These are phyloP conservation scores for Chlorella sp. DNA, from an alignment of 139 green algal genomes.

Conservation along the genomic window DNA sequence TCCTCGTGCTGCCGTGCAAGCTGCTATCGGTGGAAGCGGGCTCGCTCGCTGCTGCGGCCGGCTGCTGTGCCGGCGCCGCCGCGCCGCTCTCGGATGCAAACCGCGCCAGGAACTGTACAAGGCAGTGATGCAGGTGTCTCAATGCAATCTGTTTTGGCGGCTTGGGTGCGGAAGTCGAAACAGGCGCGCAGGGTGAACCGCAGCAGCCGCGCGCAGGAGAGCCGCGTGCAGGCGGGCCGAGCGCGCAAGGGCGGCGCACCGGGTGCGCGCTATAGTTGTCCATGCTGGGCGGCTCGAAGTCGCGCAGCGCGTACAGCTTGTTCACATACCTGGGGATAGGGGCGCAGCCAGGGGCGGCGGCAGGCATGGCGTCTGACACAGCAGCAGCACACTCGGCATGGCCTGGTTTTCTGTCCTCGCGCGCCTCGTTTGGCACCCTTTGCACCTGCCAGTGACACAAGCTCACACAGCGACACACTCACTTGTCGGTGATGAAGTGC, in stretches of 20 bases:
- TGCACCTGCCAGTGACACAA: not conserved
- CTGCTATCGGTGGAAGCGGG: not conserved
- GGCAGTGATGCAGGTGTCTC: not conserved
- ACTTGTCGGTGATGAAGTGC: slow-evolving; percentile 87
- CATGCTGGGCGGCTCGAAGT: slow-evolving; percentile 67
- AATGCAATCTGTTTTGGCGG: too few relatives aligned
- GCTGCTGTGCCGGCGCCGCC: not conserved
- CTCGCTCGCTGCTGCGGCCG: not conserved
- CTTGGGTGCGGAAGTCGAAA: too few relatives aligned
- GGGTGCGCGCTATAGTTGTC: slow-evolving; percentile 80
- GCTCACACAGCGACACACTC: not conserved
- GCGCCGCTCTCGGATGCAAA: not conserved
- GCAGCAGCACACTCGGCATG: not conserved
- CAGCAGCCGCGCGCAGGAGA: too few relatives aligned
- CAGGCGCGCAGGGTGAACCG: too few relatives aligned
- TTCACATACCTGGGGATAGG: slow-evolving; percentile 33
- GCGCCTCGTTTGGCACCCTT: too few relatives aligned
- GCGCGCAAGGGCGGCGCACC: slow-evolving; percentile 27
- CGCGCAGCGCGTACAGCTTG: slow-evolving; percentile 40
- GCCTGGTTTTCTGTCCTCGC: too few relatives aligned
- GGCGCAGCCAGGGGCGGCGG: not conserved
- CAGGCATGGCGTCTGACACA: not conserved
- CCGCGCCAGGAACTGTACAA: slow-evolving; percentile 25
- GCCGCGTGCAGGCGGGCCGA: too few relatives aligned
- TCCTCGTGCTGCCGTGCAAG: not conserved